phyloP scores from a whole-genome alignment of 352 stramenopile genomes.

The Globisporangium nunn region DNA sequence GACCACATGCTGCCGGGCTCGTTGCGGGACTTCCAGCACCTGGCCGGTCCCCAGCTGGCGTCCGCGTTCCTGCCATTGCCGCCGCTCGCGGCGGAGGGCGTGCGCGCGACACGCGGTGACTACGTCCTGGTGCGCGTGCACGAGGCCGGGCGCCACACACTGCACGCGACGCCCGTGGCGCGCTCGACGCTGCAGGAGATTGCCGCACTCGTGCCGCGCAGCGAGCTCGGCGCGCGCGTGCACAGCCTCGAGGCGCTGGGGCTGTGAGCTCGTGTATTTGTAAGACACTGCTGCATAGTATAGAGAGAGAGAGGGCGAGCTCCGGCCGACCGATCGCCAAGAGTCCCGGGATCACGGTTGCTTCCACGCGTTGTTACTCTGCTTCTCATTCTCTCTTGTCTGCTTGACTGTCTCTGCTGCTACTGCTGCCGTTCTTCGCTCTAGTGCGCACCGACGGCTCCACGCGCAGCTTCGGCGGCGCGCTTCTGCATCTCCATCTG shows the following conservation, averaged over 20 bases:
- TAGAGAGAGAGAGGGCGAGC: conserved; percentile 3
- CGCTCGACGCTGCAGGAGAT: conserved; percentile 70
- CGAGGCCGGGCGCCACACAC: conserved; percentile 74
- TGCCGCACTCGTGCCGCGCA: conserved; percentile 32
- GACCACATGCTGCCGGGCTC: conserved; percentile 47
- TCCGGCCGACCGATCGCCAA: neutral
- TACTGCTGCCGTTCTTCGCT: neutral
- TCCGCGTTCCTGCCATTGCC: conserved; percentile 42
- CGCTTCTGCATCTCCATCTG: conserved; percentile 89
- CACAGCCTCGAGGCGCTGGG: conserved; percentile 26
- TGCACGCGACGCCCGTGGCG: conserved; percentile 74
- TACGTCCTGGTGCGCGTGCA: conserved; percentile 81
- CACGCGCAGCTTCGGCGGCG: conserved; percentile 65
- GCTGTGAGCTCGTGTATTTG: conserved; percentile 7
- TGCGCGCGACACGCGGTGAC: conserved; percentile 57
- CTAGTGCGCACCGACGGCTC: conserved; percentile 30
- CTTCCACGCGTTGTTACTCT: neutral
- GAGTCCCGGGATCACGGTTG: neutral
- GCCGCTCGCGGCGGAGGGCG: conserved; percentile 18
- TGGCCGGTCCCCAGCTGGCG: conserved; percentile 23
- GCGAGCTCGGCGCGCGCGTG: conserved; percentile 50
- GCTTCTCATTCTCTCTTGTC: no score
- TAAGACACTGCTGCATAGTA: neutral
- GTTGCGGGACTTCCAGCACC: conserved; percentile 32
- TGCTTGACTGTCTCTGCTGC: neutral